Evolutionary conservation across 176 grass and related monocot genomes (phyloP).

Genomic region (Miscanthus lutarioriparius): DNA sequence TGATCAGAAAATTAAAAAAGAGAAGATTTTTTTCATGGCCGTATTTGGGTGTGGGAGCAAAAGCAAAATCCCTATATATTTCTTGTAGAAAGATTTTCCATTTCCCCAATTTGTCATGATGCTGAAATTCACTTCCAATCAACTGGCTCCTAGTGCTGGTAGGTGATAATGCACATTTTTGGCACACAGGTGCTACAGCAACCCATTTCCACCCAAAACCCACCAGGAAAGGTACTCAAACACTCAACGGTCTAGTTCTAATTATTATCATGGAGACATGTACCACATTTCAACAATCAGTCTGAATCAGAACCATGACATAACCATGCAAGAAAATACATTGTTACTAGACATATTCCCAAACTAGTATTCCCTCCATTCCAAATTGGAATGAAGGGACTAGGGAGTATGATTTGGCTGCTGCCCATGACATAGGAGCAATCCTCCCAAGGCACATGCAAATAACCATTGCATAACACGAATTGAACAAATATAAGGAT

Average conservation of each 20-base stretch:
- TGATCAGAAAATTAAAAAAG: background rate
- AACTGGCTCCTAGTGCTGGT: background rate
- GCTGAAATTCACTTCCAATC: background rate
- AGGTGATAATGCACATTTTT: background rate
- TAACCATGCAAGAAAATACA: background rate
- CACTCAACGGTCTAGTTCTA: background rate
- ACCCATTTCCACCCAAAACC: slow-evolving; percentile 1
- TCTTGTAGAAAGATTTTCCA: background rate
- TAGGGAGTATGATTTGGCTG: background rate
- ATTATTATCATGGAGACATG: background rate
- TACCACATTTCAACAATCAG: background rate
- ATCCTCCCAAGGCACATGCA: background rate
- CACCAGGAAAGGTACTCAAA: background rate
- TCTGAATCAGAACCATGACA: background rate
- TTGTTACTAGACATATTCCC: background rate
- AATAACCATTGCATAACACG: background rate
- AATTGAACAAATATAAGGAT: background rate
- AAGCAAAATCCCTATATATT: background rate
- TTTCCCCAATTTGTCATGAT: background rate
- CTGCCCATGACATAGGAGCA: too few species aligned
- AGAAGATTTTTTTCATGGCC: background rate
- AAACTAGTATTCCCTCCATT: background rate
- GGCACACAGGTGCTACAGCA: background rate
- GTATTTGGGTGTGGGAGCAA: background rate
- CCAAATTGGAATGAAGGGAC: too few species aligned